Conservation (phyloP, 371 early-diverging fungal genomes). For the Mycotypha africana region DNA sequence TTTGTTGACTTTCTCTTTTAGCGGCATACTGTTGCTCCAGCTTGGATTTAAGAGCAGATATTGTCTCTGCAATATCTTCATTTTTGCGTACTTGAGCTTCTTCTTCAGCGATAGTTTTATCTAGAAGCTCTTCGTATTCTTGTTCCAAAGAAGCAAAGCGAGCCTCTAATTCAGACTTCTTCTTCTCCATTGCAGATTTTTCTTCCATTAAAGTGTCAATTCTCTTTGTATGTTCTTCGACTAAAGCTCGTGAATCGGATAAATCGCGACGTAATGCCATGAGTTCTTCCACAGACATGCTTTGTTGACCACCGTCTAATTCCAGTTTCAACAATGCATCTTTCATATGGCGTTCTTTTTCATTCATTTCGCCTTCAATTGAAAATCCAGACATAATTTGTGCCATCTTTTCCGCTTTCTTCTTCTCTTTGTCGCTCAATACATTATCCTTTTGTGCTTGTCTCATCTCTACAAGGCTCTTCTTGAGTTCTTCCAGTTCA, state of each 20-base stretch:
- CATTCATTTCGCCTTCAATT: slow-evolving; percentile 62
- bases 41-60: slow-evolving; percentile 74
- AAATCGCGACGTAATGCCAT: slow-evolving; percentile 72
- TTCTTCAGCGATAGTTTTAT: slow-evolving; percentile 90
- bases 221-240: slow-evolving; percentile 66
- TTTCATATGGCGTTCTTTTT: slow-evolving; percentile 73
- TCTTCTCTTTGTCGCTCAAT: slow-evolving; percentile 66
- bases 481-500: slow-evolving; percentile 70
- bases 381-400: slow-evolving; percentile 86
- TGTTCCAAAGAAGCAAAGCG: slow-evolving; percentile 68
- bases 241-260: slow-evolving; percentile 60
- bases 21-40: slow-evolving; percentile 78
- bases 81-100: slow-evolving; percentile 59
- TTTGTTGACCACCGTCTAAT: slow-evolving; percentile 9
- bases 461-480: slow-evolving; percentile 41
- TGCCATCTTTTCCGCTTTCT: slow-evolving; percentile 79
- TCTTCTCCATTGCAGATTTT: slow-evolving; percentile 53
- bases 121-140: slow-evolving; percentile 89
- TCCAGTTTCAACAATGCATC: slow-evolving; percentile 66
- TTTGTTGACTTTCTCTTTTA: slow-evolving; percentile 70
- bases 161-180: slow-evolving; percentile 69
- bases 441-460: slow-evolving; percentile 10
- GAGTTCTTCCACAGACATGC: slow-evolving; percentile 66
- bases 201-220: slow-evolving; percentile 61
- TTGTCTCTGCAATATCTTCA: slow-evolving; percentile 63